A percentile compares a stretch with the other conserved stretches of the same genome.
Conservation (phyloP, 2,329 filamentous ascomycete genomes). For the Ciborinia camelliae region DNA sequence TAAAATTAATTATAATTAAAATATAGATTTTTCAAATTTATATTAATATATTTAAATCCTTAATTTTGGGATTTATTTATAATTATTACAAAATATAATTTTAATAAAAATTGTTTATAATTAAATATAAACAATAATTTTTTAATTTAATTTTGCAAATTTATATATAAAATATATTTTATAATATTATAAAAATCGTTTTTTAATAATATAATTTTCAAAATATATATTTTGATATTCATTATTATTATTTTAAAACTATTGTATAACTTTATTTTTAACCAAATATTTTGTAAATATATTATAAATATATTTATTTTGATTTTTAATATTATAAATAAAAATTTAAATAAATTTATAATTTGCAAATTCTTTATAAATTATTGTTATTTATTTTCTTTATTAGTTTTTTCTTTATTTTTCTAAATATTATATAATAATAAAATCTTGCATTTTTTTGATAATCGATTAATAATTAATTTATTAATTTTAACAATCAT, state of each 20-base stretch:
- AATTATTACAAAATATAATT: constrained; percentile 10
- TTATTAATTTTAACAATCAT: not conserved
- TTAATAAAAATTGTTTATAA: not conserved
- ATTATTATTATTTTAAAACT: not conserved
- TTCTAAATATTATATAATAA: not conserved
- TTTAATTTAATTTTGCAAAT: not conserved
- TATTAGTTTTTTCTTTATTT: not conserved
- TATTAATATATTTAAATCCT: not conserved
- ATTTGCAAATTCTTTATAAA: not conserved
- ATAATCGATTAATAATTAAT: not conserved
- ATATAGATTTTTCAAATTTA: not conserved
- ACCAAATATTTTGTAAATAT: not conserved
- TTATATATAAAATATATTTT: constrained; percentile 4
- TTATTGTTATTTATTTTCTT: not conserved
- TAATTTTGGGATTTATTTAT: constrained; percentile 12
- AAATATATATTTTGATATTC: not conserved
- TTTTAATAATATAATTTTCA: not conserved
- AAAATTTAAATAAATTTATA: not conserved
- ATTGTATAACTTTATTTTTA: not conserved
- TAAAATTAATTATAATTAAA: constrained; percentile 16
- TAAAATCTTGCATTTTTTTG: not conserved
- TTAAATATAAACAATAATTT: constrained; percentile 2
- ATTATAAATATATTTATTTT: not conserved
- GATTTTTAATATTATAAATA: not conserved
- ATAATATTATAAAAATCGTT: constrained; percentile 4